Percentiles rank a stretch among this genome's conserved stretches.
phyloP scores from a whole-genome alignment of 1,139 yeast genomes.

The Sugiyamaella xylanicola region DNA sequence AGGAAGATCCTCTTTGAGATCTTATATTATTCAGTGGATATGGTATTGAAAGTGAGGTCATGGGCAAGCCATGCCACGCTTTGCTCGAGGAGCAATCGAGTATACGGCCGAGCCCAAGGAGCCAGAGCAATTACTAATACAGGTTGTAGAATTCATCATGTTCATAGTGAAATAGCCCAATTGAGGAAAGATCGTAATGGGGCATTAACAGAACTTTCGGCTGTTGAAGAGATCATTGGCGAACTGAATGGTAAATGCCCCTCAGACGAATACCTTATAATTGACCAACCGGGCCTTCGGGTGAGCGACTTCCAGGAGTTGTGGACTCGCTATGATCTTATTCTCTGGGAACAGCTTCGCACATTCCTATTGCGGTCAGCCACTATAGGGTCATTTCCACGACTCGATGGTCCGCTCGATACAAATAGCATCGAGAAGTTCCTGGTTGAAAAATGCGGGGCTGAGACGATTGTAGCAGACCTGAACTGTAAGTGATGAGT shows the following conservation, averaged over 20 bases:
- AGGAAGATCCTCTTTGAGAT: no score
- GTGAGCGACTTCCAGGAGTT: constrained; percentile 57
- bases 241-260: constrained; percentile 61
- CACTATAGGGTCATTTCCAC: constrained; percentile 63
- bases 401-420: constrained; percentile 52
- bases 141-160: constrained; percentile 41
- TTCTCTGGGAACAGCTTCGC: constrained; percentile 57
- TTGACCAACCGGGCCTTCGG: constrained; percentile 70
- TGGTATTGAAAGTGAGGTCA: no score
- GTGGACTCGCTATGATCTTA: constrained; percentile 32
- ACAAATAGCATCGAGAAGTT: constrained; percentile 51
- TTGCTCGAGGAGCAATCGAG: no score
- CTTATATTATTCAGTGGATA: no score
- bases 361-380: constrained; percentile 61
- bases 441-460: constrained; percentile 52
- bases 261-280: constrained; percentile 67
- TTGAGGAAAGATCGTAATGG: constrained; percentile 31
- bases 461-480: constrained; percentile 45
- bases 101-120: no score
- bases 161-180: constrained; percentile 33
- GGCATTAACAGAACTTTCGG: constrained; percentile 38
- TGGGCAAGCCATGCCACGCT: no score
- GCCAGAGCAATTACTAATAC: neutral
- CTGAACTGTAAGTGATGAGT: constrained; percentile 30
- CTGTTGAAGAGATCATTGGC: constrained; percentile 53